Conservation (phyloP, 352 stramenopile species). For the Saprolegnia diclina region DNA sequence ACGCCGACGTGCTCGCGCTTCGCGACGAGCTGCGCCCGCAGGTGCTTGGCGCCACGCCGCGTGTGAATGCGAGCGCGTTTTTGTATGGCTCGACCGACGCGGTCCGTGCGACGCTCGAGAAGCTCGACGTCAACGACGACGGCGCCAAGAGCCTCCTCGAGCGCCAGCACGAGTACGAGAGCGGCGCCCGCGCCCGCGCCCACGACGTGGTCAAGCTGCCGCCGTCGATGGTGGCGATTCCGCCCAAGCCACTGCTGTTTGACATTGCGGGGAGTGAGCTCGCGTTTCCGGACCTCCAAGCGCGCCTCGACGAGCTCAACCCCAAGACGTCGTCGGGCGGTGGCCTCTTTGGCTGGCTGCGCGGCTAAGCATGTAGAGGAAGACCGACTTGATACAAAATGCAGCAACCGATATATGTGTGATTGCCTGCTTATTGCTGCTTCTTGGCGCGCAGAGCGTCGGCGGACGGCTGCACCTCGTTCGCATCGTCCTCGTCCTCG, state of each 20-base stretch:
- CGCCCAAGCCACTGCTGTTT: slow-evolving; percentile 77
- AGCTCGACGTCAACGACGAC: neutral
- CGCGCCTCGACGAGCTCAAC: slow-evolving; percentile 68
- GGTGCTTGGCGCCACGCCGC: slow-evolving; percentile 7
- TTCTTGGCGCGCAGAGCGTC: slow-evolving; percentile 6
- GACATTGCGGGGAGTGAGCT: slow-evolving; percentile 80
- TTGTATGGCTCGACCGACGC: slow-evolving; percentile 14
- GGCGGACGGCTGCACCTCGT: neutral
- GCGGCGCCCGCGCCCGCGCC: slow-evolving; percentile 41
- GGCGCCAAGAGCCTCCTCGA: slow-evolving; percentile 34
- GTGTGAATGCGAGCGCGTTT: slow-evolving; percentile 17
- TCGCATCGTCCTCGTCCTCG: neutral
- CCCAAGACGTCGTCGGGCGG: slow-evolving; percentile 34
- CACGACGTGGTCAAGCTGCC: slow-evolving; percentile 63
- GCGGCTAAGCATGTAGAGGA: slow-evolving; percentile 42
- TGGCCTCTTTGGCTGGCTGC: slow-evolving; percentile 77
- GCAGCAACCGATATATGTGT: neutral
- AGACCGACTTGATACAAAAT: neutral
- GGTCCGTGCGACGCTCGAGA: neutral
- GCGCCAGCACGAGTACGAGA: slow-evolving; percentile 34
- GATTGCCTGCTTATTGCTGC: neutral
- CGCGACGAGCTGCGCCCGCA: slow-evolving; percentile 24
- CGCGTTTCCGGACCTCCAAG: slow-evolving; percentile 66
- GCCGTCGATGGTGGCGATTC: slow-evolving; percentile 53
- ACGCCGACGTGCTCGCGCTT: neutral